These are phyloP conservation scores for Daldinia sp. DNA, from an alignment of 2,329 filamentous ascomycete species.

Conservation along the genomic window DNA sequence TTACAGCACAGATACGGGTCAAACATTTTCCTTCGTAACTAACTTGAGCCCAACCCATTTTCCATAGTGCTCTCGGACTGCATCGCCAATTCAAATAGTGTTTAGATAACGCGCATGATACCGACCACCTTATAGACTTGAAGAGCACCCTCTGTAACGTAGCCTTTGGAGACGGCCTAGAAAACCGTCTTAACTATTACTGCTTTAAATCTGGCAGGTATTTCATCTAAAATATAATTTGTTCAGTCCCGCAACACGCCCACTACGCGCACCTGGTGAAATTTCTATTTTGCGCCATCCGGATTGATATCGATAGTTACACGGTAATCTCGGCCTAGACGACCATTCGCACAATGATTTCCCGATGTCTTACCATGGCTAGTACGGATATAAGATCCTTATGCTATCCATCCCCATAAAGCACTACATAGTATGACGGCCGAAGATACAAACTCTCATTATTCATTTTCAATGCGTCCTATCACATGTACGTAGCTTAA, in stretches of 20 bases:
- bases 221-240: neutral
- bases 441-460: no score
- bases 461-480: no score
- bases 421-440: no score
- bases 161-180: neutral
- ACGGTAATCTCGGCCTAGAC: neutral
- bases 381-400: neutral
- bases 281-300: neutral
- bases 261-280: neutral
- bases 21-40: constrained; percentile 57
- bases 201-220: neutral
- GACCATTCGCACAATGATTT: no score
- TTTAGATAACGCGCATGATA: neutral
- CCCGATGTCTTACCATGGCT: neutral
- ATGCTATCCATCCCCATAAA: no score
- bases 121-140: neutral
- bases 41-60: neutral
- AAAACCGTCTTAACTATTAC: neutral
- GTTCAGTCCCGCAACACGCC: neutral
- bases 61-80: neutral
- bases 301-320: neutral
- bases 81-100: neutral
- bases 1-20: constrained; percentile 76
- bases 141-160: neutral
- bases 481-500: no score